phyloP scores from a whole-genome alignment of 257 asterid genomes.

The Solanum rostratum region DNA sequence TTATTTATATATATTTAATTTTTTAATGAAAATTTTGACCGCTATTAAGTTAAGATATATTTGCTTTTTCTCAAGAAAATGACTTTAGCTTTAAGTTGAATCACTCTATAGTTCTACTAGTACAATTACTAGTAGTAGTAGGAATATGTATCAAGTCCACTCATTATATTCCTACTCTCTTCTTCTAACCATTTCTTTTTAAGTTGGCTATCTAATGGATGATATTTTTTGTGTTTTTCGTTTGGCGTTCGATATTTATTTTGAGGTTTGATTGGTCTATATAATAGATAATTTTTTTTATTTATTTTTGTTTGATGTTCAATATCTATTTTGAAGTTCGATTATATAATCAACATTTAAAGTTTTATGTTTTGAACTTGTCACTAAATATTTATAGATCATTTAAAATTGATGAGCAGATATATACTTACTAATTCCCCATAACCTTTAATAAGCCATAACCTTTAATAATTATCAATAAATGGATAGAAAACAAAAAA shows the following conservation, averaged over 20 bases:
- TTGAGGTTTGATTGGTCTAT: neutral
- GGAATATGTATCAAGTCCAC: neutral
- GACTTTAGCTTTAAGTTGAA: neutral
- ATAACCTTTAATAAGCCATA: too few relatives aligned
- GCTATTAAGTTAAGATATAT: neutral
- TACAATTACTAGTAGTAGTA: neutral
- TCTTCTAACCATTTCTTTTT: neutral
- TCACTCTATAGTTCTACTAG: neutral
- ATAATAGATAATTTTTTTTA: too few relatives aligned
- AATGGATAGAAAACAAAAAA: too few relatives aligned
- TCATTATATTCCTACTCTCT: neutral
- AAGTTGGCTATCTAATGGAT: too few relatives aligned
- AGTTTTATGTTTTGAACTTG: neutral
- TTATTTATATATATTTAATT: too few relatives aligned
- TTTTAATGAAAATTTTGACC: too few relatives aligned
- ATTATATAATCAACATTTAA: neutral
- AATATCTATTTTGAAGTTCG: too few relatives aligned
- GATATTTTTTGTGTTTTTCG: fast-evolving
- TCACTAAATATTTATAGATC: neutral
- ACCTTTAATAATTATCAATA: neutral
- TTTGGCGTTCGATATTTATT: neutral
- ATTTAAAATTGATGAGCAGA: neutral
- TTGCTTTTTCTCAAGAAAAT: neutral
- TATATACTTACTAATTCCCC: too few relatives aligned
- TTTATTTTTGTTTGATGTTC: too few relatives aligned